A percentile compares a stretch with the other conserved stretches of the same genome.
These are phyloP conservation scores for Fraxinus anomala DNA, from an alignment of 257 asterid species.

Conservation along the genomic window DNA sequence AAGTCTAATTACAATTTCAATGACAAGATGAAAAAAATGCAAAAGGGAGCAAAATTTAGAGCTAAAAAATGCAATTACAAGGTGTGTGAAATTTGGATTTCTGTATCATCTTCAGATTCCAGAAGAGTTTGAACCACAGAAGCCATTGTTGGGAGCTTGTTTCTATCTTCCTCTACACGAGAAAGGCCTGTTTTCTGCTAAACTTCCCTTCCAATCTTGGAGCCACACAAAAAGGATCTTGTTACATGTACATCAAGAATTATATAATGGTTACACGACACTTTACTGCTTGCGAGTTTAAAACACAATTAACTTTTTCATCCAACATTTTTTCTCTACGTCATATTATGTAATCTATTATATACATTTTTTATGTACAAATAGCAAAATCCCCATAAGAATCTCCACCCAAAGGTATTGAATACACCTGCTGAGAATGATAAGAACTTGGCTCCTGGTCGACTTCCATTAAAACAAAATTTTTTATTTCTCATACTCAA, in stretches of 20 bases:
- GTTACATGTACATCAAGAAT: too few species aligned
- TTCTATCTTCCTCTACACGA: slow-evolving; percentile 65
- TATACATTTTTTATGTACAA: too few species aligned
- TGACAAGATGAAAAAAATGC: not conserved
- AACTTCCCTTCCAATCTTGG: slow-evolving; percentile 52
- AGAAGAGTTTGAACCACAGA: slow-evolving; percentile 53
- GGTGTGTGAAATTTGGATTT: not conserved
- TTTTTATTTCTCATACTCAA: too few species aligned
- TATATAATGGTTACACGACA: too few species aligned
- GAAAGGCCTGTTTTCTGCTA: slow-evolving; percentile 51
- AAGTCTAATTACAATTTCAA: not conserved
- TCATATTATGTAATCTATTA: too few species aligned
- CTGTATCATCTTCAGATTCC: slow-evolving; percentile 41
- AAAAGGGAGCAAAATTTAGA: not conserved
- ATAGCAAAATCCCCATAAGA: slow-evolving; percentile 38
- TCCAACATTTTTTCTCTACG: too few species aligned
- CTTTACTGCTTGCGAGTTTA: too few species aligned
- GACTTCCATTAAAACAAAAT: too few species aligned
- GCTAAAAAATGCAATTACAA: not conserved
- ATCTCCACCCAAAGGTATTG: too few species aligned
- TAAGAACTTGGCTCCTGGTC: too few species aligned
- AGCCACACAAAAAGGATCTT: slow-evolving; percentile 43
- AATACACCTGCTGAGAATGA: too few species aligned
- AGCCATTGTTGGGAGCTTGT: slow-evolving; percentile 68
- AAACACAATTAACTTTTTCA: too few species aligned